Percentiles rank a stretch among this genome's conserved stretches.
Conservation (phyloP, 2,329 filamentous ascomycete species). For the Verticillium klebahnii region DNA sequence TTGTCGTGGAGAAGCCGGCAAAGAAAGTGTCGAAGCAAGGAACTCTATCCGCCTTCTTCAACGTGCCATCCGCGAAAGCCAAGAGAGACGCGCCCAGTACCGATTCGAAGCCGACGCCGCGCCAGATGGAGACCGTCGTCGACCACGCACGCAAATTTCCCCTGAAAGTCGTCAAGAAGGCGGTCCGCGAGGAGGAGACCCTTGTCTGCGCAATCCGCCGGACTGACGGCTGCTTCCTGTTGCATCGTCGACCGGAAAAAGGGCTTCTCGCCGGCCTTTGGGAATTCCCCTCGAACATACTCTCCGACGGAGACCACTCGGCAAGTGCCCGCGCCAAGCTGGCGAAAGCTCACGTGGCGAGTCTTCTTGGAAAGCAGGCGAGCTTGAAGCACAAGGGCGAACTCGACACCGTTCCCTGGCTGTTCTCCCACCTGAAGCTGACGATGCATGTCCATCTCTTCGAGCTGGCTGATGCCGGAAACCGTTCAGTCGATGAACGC, state of each 20-base stretch:
- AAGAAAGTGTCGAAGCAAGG: constrained; percentile 19
- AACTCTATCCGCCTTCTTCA: constrained; percentile 27
- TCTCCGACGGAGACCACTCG: constrained; percentile 23
- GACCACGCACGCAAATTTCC: constrained; percentile 48
- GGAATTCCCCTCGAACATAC: constrained; percentile 46
- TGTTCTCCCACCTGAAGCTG: constrained; percentile 52
- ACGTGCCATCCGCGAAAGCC: neutral
- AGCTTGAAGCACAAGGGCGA: constrained; percentile 29
- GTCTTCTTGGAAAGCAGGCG: constrained; percentile 15
- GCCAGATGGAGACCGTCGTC: constrained; percentile 28
- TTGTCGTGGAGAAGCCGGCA: constrained; percentile 6
- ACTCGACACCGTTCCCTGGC: constrained; percentile 50
- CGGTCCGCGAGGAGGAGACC: constrained; percentile 45
- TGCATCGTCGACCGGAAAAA: constrained; percentile 47
- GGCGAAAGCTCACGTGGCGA: constrained; percentile 29
- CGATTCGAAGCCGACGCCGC: neutral
- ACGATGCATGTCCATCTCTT: constrained; percentile 55
- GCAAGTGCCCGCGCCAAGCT: constrained; percentile 26
- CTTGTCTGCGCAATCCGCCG: constrained; percentile 48
- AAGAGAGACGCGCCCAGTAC: neutral
- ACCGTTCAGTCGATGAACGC: constrained; percentile 12
- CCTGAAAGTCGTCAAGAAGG: constrained; percentile 45
- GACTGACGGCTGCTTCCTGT: constrained; percentile 37
- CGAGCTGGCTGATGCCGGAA: constrained; percentile 17
- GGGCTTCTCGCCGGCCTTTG: constrained; percentile 51